Conservation (phyloP, 2,329 filamentous ascomycete species). For the Diaporthe aspalathi region DNA sequence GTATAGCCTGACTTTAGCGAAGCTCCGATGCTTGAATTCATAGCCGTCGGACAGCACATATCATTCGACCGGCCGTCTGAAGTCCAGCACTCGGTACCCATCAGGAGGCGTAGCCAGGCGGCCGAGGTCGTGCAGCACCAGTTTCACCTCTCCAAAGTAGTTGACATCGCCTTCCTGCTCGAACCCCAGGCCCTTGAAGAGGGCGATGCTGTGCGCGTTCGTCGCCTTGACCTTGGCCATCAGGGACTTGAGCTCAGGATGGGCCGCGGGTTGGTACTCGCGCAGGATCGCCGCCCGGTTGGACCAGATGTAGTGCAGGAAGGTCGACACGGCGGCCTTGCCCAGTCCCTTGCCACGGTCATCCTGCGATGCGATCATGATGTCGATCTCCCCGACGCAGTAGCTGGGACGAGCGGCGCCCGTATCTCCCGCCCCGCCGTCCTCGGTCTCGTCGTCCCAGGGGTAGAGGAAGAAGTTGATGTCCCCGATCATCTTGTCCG, state of each 20-base stretch:
- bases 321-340: constrained; percentile 70
- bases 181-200: constrained; percentile 66
- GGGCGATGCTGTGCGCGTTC: constrained; percentile 63
- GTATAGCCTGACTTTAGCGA: background rate
- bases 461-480: constrained; percentile 83
- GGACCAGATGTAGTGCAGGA: constrained; percentile 75
- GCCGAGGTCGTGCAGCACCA: constrained; percentile 54
- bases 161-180: constrained; percentile 62
- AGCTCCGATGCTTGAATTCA: background rate
- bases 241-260: constrained; percentile 44
- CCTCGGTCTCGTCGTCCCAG: constrained; percentile 59
- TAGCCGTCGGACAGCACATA: background rate
- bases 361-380: constrained; percentile 79
- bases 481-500: constrained; percentile 75
- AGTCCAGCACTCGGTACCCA: constrained; percentile 44
- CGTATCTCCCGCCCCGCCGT: constrained; percentile 43
- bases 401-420: constrained; percentile 25
- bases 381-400: constrained; percentile 79
- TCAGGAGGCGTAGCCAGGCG: constrained; percentile 36
- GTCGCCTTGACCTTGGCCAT: constrained; percentile 63
- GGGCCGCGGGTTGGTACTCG: constrained; percentile 59
- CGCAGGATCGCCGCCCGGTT: constrained; percentile 65
- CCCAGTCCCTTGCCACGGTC: constrained; percentile 75
- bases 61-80: constrained; percentile 38
- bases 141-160: constrained; percentile 70